phyloP scores from a whole-genome alignment of 805 yeast species.

The Hanseniaspora osmophila region DNA sequence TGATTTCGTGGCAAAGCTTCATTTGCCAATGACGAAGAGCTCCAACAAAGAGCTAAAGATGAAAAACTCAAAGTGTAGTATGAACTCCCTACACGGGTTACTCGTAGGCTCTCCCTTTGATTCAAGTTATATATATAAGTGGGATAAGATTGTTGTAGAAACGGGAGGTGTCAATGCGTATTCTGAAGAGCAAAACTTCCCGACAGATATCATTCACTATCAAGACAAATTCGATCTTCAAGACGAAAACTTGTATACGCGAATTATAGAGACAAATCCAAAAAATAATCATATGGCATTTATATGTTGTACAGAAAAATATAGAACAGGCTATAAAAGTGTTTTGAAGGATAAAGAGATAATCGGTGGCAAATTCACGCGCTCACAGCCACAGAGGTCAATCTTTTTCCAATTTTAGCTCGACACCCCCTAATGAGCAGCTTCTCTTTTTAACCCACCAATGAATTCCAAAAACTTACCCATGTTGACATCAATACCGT shows the following conservation, averaged over 20 bases:
- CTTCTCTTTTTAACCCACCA: slow-evolving; percentile 37
- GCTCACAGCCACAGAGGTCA: not conserved
- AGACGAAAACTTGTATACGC: not conserved
- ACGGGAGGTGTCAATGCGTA: not conserved
- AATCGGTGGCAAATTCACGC: not conserved
- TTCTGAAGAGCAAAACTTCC: not conserved
- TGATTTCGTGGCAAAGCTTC: not conserved
- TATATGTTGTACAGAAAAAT: not conserved
- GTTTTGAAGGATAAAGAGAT: not conserved
- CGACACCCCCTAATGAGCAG: too few relatives aligned
- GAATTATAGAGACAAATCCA: not conserved
- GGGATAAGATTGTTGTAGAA: not conserved
- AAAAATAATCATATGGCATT: not conserved
- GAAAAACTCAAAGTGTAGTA: not conserved
- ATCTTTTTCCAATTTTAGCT: too few relatives aligned
- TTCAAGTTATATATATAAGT: not conserved
- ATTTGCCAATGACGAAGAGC: not conserved
- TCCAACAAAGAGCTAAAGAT: not conserved
- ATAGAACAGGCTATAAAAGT: too few relatives aligned
- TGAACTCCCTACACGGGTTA: not conserved
- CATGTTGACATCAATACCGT: slow-evolving; percentile 71
- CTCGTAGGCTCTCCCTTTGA: not conserved
- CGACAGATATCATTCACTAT: not conserved
- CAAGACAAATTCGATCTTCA: not conserved
- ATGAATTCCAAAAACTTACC: slow-evolving; percentile 62